phyloP scores from a whole-genome alignment of 1,284 basidiomycete genomes.

The Sanguinoderma infundibulare region DNA sequence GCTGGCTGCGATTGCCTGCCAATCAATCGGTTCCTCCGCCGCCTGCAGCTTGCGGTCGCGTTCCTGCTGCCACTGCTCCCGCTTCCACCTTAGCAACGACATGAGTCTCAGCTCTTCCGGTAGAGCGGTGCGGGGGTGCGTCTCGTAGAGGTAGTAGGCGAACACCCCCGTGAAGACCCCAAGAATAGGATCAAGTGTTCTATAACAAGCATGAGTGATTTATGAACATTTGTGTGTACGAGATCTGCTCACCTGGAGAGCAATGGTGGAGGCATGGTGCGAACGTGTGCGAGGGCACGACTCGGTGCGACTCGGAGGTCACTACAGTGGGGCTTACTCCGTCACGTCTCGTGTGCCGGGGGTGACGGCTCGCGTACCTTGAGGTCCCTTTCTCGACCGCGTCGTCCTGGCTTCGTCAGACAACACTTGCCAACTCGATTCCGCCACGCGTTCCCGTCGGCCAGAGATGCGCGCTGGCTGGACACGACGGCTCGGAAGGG shows the following conservation, averaged over 20 bases:
- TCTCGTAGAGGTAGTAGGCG: conserved; percentile 86
- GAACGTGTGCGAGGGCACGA: background rate
- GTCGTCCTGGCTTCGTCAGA: background rate
- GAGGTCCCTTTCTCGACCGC: background rate
- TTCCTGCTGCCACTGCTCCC: conserved; percentile 31
- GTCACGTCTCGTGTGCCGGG: background rate
- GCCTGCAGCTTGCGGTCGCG: conserved; percentile 24
- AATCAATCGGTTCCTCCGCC: conserved; percentile 16
- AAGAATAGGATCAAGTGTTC: conserved; percentile 72
- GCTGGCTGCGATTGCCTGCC: conserved; percentile 20
- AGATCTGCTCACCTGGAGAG: conserved; percentile 56
- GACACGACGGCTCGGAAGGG: conserved; percentile 5
- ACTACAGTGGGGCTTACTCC: no score
- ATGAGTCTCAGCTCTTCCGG: conserved; percentile 66
- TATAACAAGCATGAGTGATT: conserved; percentile 30
- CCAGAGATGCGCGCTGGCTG: background rate
- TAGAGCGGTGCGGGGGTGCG: conserved; percentile 79
- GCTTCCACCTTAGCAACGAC: conserved; percentile 69
- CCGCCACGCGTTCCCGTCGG: conserved; percentile 8
- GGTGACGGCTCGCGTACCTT: background rate
- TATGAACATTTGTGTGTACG: no score
- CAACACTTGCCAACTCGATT: background rate
- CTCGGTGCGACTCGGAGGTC: no score
- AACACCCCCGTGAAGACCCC: conserved; percentile 84
- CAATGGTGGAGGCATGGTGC: conserved; percentile 33